Evolutionary conservation across 805 yeast species (phyloP), one percentile per base, ranked within the genome.

Genomic region (Spathaspora hagerdaliae): DNA sequence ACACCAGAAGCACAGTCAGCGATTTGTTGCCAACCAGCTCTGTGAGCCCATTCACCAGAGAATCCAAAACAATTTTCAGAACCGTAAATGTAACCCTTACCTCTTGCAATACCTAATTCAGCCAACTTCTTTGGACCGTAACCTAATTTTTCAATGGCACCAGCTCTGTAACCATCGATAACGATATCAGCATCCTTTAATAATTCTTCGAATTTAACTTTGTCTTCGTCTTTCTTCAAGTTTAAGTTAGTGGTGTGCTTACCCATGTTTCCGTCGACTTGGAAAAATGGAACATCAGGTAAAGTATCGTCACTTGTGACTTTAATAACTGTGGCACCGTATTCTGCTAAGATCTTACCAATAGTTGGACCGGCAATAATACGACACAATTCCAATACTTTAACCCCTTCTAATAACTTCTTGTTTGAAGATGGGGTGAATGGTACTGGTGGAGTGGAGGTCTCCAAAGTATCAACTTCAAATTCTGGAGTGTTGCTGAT

Each of bases 21-120:
- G 44, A 64, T 64, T 47, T 64, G 69, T 49, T 64, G 70, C 70
- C 69, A 64, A 8, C 69, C 70, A 9, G 69, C 51, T 13, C 69
- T 47, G n/a, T 50, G 54, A 8, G 55, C 13, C 59, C 64, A 64
- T 27, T 56, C 61, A 14, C 69, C 69, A 32, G 49, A 48, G 41
- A 57, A 63, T 5, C 69, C 69, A 42, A 54, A 60, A 47, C 65
- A 60, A 51, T 64, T 61, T 46, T 64, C 69, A 13, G 64, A 52
- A 7, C 60, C 67, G 44, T 60, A 60, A 12, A 64, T 59, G 38
- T 59, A 58, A 5, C 69, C 69, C 43, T 59, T 63, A 11, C 60
- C 60, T 37, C 69, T 50, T 27, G 50, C 44, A 36, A 54, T 52
- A 7, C 59, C 69, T 11, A 60, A 41, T 32, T 53, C 52, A 31